Evolutionary conservation across 2,329 filamentous ascomycete species (phyloP).

Genomic region (Mollisiaceae sp.): DNA sequence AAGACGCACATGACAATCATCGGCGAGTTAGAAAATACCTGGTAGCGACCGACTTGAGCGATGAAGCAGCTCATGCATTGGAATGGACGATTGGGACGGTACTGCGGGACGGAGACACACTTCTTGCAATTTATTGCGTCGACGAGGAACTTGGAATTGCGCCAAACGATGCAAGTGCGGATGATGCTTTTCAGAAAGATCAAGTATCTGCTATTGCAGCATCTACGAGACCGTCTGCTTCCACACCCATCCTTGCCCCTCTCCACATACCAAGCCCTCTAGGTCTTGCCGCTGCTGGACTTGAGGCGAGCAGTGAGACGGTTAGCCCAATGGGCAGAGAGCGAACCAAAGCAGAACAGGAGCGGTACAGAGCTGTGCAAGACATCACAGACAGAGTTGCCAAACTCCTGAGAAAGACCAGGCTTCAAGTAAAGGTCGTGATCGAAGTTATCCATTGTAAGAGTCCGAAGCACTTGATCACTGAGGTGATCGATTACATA

Average conservation of each 20-base stretch:
- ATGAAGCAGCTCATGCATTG: slow-evolving; percentile 91
- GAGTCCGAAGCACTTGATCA: slow-evolving; percentile 93
- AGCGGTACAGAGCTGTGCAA: slow-evolving; percentile 80
- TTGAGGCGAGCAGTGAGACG: slow-evolving; percentile 33
- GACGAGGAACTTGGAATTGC: slow-evolving; percentile 80
- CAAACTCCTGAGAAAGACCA: slow-evolving; percentile 86
- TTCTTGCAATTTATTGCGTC: slow-evolving; percentile 91
- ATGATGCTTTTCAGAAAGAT: slow-evolving; percentile 78
- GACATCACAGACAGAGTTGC: slow-evolving; percentile 84
- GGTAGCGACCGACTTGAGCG: slow-evolving; percentile 93
- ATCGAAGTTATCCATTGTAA: slow-evolving; percentile 99
- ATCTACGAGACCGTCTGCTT: slow-evolving; percentile 43
- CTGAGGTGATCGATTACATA: slow-evolving; percentile 93
- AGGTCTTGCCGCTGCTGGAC: slow-evolving; percentile 26
- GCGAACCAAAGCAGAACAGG: slow-evolving; percentile 70
- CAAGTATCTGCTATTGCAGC: slow-evolving; percentile 75
- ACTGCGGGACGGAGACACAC: slow-evolving; percentile 88
- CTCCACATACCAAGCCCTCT: slow-evolving; percentile 32
- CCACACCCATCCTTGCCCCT: slow-evolving; percentile 34
- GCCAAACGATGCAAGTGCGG: slow-evolving; percentile 44
- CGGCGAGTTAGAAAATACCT: slow-evolving; percentile 86
- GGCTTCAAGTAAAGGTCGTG: slow-evolving; percentile 88
- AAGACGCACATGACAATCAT: slow-evolving; percentile 78
- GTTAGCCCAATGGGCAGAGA: slow-evolving; percentile 49
- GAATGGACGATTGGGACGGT: slow-evolving; percentile 99